Evolutionary conservation across 106 monocot genomes (phyloP), one percentile per base, ranked within the genome.

Genomic region (Dendrobium officinale): DNA sequence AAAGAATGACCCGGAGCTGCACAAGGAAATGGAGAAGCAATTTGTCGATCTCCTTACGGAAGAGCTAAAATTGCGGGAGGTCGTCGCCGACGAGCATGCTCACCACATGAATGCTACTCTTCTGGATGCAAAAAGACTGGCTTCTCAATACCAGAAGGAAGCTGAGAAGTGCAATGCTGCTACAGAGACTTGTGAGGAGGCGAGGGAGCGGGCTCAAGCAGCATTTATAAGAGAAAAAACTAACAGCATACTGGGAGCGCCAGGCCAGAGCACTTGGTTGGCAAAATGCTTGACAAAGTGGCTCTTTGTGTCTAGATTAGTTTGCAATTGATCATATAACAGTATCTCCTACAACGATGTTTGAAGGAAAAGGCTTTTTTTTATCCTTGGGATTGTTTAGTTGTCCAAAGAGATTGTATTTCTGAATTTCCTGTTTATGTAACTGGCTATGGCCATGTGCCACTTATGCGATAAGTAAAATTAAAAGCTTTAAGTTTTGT

Each of bases 101-200:
- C 91, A 87, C 37, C 96, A 90, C 79, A 93, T 86, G 86, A 95
- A 95, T 51, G 83, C 85, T 18, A 90, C 95, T 15, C 75, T 95
- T 4, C 67, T 89, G 0, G 95, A 95, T 58, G 93, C 96, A 0
- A 91, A 78, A 78, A 89, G 96, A 76, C 55, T 88, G 82, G 93
- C 93, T 55, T 86, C 88, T 26, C 93, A 96, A 77, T 96, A 93
- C 81, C 93, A 93, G 78, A 86, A 84, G 54, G 96, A 96, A 80
- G 84, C 89, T 7, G 96, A 93, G 78, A 93, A 91, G 73, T 95
- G 95, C 82, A 92, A 91, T 81, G 84, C 89, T 29, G 95, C 92
- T 11, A 95, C 95, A 8, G 95, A 95, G 86, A 92, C 86, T 19
- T 95, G 95, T 27, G 95, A 95, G 86, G 95, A 86, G 81, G 92